These are phyloP conservation scores for Alliaria petiolata DNA, from an alignment of 345 rosid species.

Conservation along the genomic window DNA sequence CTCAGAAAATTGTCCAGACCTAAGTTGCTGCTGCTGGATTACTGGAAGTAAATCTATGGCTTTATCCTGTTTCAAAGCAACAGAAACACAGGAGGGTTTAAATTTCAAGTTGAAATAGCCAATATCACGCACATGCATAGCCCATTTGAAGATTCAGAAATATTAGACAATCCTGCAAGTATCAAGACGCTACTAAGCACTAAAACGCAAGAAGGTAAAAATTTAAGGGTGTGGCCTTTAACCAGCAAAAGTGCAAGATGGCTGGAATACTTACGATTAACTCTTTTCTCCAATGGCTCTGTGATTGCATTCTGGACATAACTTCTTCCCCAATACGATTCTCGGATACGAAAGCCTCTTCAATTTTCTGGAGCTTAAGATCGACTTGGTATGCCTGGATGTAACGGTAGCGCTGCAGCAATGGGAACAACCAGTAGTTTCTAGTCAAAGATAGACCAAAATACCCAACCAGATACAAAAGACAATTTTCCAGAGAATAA, in stretches of 20 bases:
- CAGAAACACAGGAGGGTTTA: neutral
- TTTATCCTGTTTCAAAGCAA: slow-evolving; percentile 51
- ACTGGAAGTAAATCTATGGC: slow-evolving; percentile 66
- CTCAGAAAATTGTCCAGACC: slow-evolving; percentile 45
- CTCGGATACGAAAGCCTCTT: slow-evolving; percentile 53
- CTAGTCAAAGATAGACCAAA: slow-evolving; percentile 11
- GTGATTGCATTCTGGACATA: slow-evolving; percentile 56
- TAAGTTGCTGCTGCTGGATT: slow-evolving; percentile 59
- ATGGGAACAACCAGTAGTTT: slow-evolving; percentile 15
- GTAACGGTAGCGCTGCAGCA: slow-evolving; percentile 81
- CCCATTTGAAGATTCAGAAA: neutral
- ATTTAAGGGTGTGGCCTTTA: no score
- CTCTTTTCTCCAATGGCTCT: slow-evolving; percentile 63
- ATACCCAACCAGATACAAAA: neutral
- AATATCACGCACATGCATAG: neutral
- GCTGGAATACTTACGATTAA: slow-evolving; percentile 64
- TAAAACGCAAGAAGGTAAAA: neutral
- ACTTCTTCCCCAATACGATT: slow-evolving; percentile 43
- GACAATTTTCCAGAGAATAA: neutral
- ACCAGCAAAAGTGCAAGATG: no score
- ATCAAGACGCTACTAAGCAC: neutral
- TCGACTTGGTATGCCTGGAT: slow-evolving; percentile 79
- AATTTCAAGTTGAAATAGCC: slow-evolving; percentile 16
- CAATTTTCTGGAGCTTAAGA: slow-evolving; percentile 58
- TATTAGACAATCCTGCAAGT: neutral